Conservation (phyloP, 495 filamentous ascomycete genomes). For the Penicillium verhagenii region DNA sequence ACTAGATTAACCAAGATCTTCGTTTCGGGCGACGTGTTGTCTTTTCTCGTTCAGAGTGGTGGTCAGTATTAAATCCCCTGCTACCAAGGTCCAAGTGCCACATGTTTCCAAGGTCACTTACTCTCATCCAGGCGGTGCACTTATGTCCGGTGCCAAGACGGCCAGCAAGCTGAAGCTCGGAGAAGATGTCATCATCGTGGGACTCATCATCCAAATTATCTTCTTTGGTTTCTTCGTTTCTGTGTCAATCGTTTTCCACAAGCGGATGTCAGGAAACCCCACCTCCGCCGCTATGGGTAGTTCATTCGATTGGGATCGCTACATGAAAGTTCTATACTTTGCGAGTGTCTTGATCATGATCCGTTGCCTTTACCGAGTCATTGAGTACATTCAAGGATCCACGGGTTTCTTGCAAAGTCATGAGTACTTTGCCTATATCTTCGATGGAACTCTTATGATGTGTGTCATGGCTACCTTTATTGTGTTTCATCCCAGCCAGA, state of each 20-base stretch:
- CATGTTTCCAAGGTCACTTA: background rate
- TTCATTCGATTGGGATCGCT: slow-evolving; percentile 42
- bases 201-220: slow-evolving; percentile 40
- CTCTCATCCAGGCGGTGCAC: slow-evolving; percentile 19
- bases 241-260: slow-evolving; percentile 33
- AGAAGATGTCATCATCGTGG: slow-evolving; percentile 41
- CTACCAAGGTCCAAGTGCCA: background rate
- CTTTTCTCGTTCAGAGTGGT: slow-evolving; percentile 24
- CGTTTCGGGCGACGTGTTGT: slow-evolving; percentile 27
- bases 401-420: slow-evolving; percentile 48
- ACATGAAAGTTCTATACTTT: slow-evolving; percentile 48
- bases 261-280: slow-evolving; percentile 26
- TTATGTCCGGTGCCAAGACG: slow-evolving; percentile 16
- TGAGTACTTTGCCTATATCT: slow-evolving; percentile 61
- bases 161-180: slow-evolving; percentile 23
- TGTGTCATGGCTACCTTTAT: slow-evolving; percentile 49
- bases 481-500: slow-evolving; percentile 20
- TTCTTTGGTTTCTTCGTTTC: slow-evolving; percentile 44
- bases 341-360: slow-evolving; percentile 56
- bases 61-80: background rate
- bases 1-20: slow-evolving; percentile 30
- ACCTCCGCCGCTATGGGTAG: slow-evolving; percentile 10
- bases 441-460: slow-evolving; percentile 60
- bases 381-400: slow-evolving; percentile 60
- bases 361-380: slow-evolving; percentile 58